Conservation (phyloP, 139 green algal genomes). For the Chlorella sp. region DNA sequence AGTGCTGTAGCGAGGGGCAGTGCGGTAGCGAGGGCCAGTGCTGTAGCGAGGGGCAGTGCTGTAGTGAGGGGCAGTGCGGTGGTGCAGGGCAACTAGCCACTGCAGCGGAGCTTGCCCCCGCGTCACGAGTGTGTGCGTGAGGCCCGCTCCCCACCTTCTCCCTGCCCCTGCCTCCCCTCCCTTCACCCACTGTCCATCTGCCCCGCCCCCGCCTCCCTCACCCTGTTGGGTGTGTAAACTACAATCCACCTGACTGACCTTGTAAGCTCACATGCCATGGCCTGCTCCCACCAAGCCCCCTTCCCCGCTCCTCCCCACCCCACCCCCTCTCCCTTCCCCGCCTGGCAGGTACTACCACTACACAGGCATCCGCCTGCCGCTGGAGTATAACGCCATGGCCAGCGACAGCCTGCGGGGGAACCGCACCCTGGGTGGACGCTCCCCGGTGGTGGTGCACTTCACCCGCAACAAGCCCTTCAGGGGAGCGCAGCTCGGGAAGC, state of each 20-base stretch:
- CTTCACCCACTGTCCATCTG: too few relatives aligned
- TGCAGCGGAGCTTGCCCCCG: too few relatives aligned
- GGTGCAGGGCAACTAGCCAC: too few relatives aligned
- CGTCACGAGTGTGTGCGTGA: too few relatives aligned
- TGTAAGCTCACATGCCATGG: neutral
- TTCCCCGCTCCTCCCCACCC: neutral
- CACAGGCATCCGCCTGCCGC: neutral
- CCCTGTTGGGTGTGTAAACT: neutral
- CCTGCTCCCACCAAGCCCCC: neutral
- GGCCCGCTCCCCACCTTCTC: too few relatives aligned
- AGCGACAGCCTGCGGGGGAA: neutral
- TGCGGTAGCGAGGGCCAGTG: too few relatives aligned
- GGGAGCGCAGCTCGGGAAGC: neutral
- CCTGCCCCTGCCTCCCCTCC: too few relatives aligned
- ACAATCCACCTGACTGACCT: neutral
- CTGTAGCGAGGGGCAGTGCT: too few relatives aligned
- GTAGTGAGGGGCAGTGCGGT: too few relatives aligned
- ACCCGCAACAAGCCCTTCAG: conserved; percentile 6
- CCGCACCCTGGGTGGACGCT: neutral
- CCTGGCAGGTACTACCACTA: conserved; percentile 9
- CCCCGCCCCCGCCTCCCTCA: neutral
- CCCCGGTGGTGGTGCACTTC: conserved; percentile 24
- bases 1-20: too few relatives aligned
- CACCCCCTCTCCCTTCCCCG: neutral
- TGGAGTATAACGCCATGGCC: conserved; percentile 27